Percentiles rank a stretch among this genome's conserved stretches.
Conservation (phyloP, 306 rosid genomes). For the Elaeagnus macrophylla region DNA sequence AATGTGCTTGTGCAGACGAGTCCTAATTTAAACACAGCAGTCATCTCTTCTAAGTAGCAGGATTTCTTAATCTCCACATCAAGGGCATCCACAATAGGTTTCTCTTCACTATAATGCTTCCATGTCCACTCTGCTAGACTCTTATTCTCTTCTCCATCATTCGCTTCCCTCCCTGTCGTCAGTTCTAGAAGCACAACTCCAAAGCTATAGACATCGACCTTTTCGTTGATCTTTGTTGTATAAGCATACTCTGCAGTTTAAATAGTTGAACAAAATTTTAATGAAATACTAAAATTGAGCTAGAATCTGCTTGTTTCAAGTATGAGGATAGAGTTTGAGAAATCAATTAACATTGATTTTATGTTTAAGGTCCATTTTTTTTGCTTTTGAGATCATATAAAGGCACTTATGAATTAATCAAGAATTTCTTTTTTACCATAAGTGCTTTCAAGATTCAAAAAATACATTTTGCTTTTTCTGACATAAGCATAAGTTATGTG, state of each 20-base stretch:
- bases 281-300: too few species aligned
- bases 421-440: neutral
- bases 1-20: constrained; percentile 55
- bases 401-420: too few species aligned
- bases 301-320: too few species aligned
- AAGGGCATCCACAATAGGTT: constrained; percentile 34
- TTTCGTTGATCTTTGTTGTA: constrained; percentile 56
- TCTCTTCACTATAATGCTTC: constrained; percentile 41
- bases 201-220: constrained; percentile 69
- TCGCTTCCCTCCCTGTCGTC: constrained; percentile 63
- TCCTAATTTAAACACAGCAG: constrained; percentile 56
- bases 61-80: constrained; percentile 51
- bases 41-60: constrained; percentile 45
- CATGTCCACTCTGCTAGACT: constrained; percentile 75
- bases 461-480: too few species aligned
- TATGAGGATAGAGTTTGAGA: too few species aligned
- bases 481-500: too few species aligned
- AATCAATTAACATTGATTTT: too few species aligned
- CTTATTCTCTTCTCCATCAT: constrained; percentile 34
- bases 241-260: constrained; percentile 60
- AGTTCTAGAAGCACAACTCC: constrained; percentile 88
- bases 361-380: too few species aligned
- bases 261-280: neutral
- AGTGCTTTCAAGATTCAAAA: too few species aligned
- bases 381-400: neutral